Percentiles rank a stretch among this genome's conserved stretches.
Conservation (phyloP, 2,329 filamentous ascomycete genomes). For the Penicillium freii region DNA sequence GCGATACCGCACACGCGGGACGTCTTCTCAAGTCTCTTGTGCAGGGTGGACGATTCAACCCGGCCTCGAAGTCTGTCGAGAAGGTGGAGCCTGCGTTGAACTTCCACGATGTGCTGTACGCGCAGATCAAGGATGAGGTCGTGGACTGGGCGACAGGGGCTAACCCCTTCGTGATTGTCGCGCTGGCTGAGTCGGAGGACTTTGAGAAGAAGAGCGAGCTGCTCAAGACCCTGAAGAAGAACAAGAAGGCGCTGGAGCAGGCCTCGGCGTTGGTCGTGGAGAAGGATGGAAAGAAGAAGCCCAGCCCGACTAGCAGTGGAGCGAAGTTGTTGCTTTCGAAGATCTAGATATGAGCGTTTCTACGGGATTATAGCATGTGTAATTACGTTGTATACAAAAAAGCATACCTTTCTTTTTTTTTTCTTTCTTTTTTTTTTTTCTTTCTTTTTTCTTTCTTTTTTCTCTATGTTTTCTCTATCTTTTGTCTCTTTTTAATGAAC, state of each 20-base stretch:
- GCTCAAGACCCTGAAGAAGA: conserved; percentile 67
- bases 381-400: conserved; percentile 21
- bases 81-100: conserved; percentile 71
- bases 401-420: conserved; percentile 10
- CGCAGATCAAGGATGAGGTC: conserved; percentile 70
- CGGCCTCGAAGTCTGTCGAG: conserved; percentile 66
- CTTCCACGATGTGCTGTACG: conserved; percentile 80
- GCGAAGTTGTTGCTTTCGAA: conserved; percentile 42
- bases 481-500: neutral
- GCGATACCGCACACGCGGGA: conserved; percentile 65
- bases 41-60: conserved; percentile 83
- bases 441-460: neutral
- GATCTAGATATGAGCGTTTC: conserved; percentile 23
- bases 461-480: neutral
- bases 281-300: conserved; percentile 31
- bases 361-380: conserved; percentile 9
- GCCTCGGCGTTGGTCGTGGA: conserved; percentile 58
- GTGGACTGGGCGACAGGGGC: conserved; percentile 81
- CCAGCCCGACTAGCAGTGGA: conserved; percentile 47
- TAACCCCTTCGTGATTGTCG: conserved; percentile 82
- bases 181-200: conserved; percentile 70
- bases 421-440: neutral
- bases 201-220: conserved; percentile 68
- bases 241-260: conserved; percentile 65
- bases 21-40: conserved; percentile 90